These are phyloP conservation scores for Cyathus striatus DNA, from an alignment of 768 basidiomycete genomes.

Conservation along the genomic window DNA sequence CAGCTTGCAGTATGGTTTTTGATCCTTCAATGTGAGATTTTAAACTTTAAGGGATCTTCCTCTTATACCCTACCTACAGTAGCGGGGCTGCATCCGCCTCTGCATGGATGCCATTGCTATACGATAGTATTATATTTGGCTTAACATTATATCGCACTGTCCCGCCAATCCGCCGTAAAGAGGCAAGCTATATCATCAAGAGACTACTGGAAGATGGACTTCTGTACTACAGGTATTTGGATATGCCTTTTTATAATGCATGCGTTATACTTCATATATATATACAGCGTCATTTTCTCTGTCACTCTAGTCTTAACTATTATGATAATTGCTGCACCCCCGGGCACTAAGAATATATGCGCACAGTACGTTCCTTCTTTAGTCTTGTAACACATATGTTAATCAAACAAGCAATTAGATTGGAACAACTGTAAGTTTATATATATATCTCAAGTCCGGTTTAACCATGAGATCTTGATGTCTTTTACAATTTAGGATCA, in stretches of 20 bases:
- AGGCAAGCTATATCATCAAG: constrained; percentile 14
- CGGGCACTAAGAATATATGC: constrained; percentile 19
- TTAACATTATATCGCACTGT: constrained; percentile 20
- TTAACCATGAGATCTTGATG: background rate
- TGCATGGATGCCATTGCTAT: constrained; percentile 25
- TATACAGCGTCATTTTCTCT: constrained; percentile 18
- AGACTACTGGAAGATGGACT: constrained; percentile 20
- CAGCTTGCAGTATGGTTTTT: constrained; percentile 23
- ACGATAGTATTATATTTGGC: constrained; percentile 19
- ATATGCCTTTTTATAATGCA: too few relatives aligned
- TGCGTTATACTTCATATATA: background rate
- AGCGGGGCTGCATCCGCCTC: constrained; percentile 26
- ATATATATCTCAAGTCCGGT: too few relatives aligned
- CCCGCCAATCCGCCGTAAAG: constrained; percentile 12
- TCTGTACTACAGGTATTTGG: constrained; percentile 22
- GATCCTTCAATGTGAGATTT: constrained; percentile 16
- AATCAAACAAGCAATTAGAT: constrained; percentile 4
- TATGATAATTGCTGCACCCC: constrained; percentile 20
- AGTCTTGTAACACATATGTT: background rate
- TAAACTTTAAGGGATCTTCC: background rate
- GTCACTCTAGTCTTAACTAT: constrained; percentile 20
- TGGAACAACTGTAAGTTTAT: background rate
- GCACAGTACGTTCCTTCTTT: constrained; percentile 18
- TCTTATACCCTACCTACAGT: constrained; percentile 6
- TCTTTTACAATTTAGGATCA: background rate